Evolutionary conservation across 345 rosid genomes (phyloP), one percentile per base, ranked within the genome.

Genomic region (Camelina laxa): DNA sequence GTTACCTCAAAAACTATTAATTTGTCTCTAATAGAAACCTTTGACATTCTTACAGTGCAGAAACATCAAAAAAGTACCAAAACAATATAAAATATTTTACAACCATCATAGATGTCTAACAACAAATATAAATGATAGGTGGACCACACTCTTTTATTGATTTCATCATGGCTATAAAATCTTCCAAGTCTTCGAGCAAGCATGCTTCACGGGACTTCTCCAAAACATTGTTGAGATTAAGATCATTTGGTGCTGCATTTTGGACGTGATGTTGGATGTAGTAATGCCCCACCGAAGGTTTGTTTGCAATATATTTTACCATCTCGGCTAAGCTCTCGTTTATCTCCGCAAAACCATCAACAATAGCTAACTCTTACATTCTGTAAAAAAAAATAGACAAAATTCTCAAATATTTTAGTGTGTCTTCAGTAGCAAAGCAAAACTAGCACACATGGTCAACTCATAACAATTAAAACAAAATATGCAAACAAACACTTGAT

Each of bases 341-440:
- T 86, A 95, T 87, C 88, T 87, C 99, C 84, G 82, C 86, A 79
- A 95, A 95, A 70, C 98, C 98, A 80, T 95, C 98, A 65, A 74
- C 85, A 53, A 87, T 81, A 83, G 97, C 89, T 90, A 95, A 86
- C 80, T 87, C 97, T 88, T 84, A 87, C 99, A 95, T 95, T 77
- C 87, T 91, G 78, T 63, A 80, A 77, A 76, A 45, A n/a, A n/a
- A 22, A 22, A 22, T 22, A 22, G 24, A 22, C 24, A 22, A 22
- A 4, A 6, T 30, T 20, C 21, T 11, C 19, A 61, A 41, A 60
- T 57, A 53, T 1, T 42, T 22, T 68, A 59, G 30, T 5, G 39
- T 53, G 69, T 75, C 48, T 22, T 20, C 17, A 38, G 7, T 17
- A 9, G 35, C 65, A 35, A 22, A 17, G 16, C 4, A 24, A 59